Percentiles rank a stretch among this genome's conserved stretches.
phyloP scores from a whole-genome alignment of 1,139 yeast species.

The Pichia sp. region DNA sequence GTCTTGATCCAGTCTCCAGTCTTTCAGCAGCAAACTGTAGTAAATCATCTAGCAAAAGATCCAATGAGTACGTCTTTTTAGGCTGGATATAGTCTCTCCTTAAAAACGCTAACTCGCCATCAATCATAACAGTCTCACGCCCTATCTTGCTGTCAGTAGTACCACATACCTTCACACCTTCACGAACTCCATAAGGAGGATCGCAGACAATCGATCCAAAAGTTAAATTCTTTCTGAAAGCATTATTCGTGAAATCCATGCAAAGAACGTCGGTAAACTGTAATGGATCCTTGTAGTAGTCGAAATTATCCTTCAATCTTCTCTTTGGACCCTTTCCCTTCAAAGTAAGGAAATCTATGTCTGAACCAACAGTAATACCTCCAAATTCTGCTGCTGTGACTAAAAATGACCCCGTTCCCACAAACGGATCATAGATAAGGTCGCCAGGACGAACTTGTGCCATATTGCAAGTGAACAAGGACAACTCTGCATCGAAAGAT shows the following conservation, averaged over 20 bases:
- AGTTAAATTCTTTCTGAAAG: slow-evolving; percentile 57
- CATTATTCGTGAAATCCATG: slow-evolving; percentile 93
- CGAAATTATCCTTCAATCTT: slow-evolving; percentile 44
- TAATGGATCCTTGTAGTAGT: slow-evolving; percentile 59
- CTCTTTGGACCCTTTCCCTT: slow-evolving; percentile 57
- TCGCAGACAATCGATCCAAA: slow-evolving; percentile 88
- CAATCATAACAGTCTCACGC: slow-evolving; percentile 63
- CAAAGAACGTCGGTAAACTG: slow-evolving; percentile 72
- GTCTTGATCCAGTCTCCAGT: slow-evolving; percentile 68
- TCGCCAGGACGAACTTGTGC: slow-evolving; percentile 68
- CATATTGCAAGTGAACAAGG: slow-evolving; percentile 80
- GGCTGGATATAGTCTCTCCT: slow-evolving; percentile 87
- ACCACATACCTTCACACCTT: slow-evolving; percentile 90
- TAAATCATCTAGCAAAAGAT: slow-evolving; percentile 70
- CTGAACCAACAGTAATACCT: slow-evolving; percentile 79
- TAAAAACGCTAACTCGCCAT: slow-evolving; percentile 74
- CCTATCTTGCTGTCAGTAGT: slow-evolving; percentile 56
- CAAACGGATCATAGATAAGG: slow-evolving; percentile 87
- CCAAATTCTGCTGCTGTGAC: slow-evolving; percentile 88
- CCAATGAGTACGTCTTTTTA: slow-evolving; percentile 82
- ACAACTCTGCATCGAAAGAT: slow-evolving; percentile 85
- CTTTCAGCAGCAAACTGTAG: slow-evolving; percentile 67
- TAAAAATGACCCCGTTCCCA: slow-evolving; percentile 93
- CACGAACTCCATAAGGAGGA: slow-evolving; percentile 97
- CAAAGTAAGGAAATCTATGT: slow-evolving; percentile 81